Evolutionary conservation across 495 filamentous ascomycete species (phyloP), one percentile per base, ranked within the genome.

Genomic region (Usnea hakonensis): DNA sequence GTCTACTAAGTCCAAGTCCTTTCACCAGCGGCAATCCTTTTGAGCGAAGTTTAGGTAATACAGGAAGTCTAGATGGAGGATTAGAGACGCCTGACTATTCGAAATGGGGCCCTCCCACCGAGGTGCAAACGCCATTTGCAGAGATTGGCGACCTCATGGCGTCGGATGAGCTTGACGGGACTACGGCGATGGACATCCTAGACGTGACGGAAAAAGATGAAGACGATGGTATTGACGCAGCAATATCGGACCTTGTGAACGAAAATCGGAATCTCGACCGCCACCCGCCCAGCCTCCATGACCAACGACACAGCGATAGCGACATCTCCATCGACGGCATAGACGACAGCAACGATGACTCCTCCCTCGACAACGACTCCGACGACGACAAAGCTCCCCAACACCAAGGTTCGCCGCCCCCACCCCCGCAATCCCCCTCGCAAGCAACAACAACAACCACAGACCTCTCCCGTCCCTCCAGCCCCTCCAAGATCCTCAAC

Each of bases 1-100:
- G 61, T 14, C 28, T 66, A 23, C 44, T 66, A 13, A 66, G 60
- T 26, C 65, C 65, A n/a, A 52, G 54, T 48, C 21, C 55, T 54
- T 43, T 30, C 23, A 36, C 36, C 3, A 36, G 30, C 50, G 37
- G 23, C 13, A 63, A 66, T 48, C 64, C 65, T 7, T 66, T 61
- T 56, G 65, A 64, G 36, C 38, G 50, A 14, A 66, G 50, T 52
- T 35, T 66, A 8, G 56, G 54, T n/a, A 40, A 41, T n/a, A 43
- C n/a, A 32, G 55, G 35, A 19, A 28, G 61, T 38, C 50, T 60
- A 9, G 38, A 36, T 37, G 43, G 30, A 11, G 48, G 37, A 17
- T 19, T 57, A 28, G 38, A 56, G 55, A 23, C 41, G 16, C 64
- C 46, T 37, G 60, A 62, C 28, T 23, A 38, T 33, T 57, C 41